phyloP scores from a whole-genome alignment of 2,329 filamentous ascomycete genomes.

The Waltergamsia citrina region DNA sequence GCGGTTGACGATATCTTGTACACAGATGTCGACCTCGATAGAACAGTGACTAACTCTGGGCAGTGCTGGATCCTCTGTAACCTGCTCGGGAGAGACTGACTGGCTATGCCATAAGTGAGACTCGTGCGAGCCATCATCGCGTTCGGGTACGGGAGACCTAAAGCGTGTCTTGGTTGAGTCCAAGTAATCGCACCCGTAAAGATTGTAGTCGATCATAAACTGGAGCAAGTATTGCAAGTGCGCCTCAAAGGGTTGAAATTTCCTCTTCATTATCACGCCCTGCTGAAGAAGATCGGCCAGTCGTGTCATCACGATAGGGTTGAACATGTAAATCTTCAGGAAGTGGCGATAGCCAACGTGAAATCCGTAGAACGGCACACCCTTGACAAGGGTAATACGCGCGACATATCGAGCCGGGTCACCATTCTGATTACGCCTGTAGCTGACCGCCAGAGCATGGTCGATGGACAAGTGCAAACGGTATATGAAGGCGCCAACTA shows the following conservation, averaged over 20 bases:
- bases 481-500: constrained; percentile 68
- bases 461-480: constrained; percentile 81
- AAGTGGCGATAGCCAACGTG: constrained; percentile 86
- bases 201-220: constrained; percentile 97
- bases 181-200: constrained; percentile 89
- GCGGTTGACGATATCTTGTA: constrained; percentile 81
- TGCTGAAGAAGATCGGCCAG: constrained; percentile 80
- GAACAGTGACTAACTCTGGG: constrained; percentile 80
- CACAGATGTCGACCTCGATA: constrained; percentile 81
- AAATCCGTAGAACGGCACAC: constrained; percentile 91
- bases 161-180: constrained; percentile 64
- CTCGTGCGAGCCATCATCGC: constrained; percentile 46
- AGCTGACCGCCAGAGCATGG: constrained; percentile 78
- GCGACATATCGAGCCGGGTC: constrained; percentile 68
- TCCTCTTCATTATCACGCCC: constrained; percentile 73
- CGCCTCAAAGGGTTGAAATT: constrained; percentile 87
- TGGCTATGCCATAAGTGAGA: constrained; percentile 72
- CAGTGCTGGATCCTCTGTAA: constrained; percentile 49
- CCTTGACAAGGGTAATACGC: constrained; percentile 85
- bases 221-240: constrained; percentile 88
- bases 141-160: constrained; percentile 64
- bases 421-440: constrained; percentile 63
- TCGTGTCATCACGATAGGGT: constrained; percentile 78
- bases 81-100: constrained; percentile 46
- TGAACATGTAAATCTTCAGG: constrained; percentile 90